Evolutionary conservation across 441 rosid species (phyloP).

Genomic region (Rhodomyrtus psidioides): DNA sequence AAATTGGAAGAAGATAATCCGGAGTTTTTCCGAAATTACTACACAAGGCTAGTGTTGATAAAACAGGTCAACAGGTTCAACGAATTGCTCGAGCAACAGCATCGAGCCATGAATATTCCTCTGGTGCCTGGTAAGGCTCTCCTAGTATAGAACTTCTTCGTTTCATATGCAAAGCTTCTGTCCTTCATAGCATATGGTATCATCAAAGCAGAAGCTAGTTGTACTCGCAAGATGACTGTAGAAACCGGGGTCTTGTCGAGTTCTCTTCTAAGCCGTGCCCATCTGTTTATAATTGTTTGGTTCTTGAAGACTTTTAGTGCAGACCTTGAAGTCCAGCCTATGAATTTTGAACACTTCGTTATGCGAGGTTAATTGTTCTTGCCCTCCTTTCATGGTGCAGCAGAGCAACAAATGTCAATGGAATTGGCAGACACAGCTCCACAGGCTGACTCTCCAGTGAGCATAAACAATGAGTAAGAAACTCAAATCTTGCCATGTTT

Average conservation of each 20-base stretch:
- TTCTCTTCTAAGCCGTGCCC: no score
- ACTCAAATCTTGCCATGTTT: no score
- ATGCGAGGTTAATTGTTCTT: not conserved
- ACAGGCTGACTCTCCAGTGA: not conserved
- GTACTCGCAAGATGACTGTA: no score
- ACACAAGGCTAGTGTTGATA: constrained; percentile 16
- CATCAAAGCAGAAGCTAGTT: no score
- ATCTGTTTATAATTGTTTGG: no score
- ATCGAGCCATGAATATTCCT: not conserved
- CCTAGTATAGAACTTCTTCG: no score
- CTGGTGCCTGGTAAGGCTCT: no score
- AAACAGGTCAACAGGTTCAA: constrained; percentile 20
- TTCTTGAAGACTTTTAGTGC: no score
- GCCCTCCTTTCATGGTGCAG: not conserved
- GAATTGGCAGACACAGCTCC: not conserved
- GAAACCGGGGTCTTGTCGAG: no score
- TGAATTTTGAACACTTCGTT: not conserved
- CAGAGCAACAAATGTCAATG: not conserved
- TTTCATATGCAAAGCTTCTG: no score
- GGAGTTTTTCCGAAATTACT: constrained; percentile 21
- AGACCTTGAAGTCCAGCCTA: no score
- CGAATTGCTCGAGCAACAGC: constrained; percentile 23
- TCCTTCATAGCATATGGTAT: no score
- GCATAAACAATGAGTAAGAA: not conserved
- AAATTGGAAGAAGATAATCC: constrained; percentile 18